These are phyloP conservation scores for Phaeosphaeriaceae sp. DNA, from an alignment of 2,329 filamentous ascomycete species.

Conservation along the genomic window DNA sequence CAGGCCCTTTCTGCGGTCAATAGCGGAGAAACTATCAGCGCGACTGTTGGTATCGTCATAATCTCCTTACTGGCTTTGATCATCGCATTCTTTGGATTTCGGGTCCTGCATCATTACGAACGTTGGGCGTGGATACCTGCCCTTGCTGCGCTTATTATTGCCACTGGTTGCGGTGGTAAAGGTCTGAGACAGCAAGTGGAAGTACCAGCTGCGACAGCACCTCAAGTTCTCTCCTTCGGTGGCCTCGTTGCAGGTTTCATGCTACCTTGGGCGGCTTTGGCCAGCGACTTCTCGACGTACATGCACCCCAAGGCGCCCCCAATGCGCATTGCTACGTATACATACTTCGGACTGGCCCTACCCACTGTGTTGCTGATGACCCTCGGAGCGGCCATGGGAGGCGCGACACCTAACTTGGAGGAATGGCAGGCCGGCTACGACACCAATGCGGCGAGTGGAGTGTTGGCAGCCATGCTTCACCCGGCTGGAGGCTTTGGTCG, in stretches of 20 bases:
- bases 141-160: slow-evolving; percentile 62
- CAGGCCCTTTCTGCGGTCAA: slow-evolving; percentile 51
- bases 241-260: slow-evolving; percentile 69
- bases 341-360: slow-evolving; percentile 62
- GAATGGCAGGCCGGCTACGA: slow-evolving; percentile 64
- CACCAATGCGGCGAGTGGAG: slow-evolving; percentile 62
- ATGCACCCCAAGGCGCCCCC: slow-evolving; percentile 63
- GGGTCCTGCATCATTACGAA: slow-evolving; percentile 63
- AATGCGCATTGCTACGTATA: slow-evolving; percentile 61
- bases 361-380: slow-evolving; percentile 67
- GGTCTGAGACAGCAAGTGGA: slow-evolving; percentile 58
- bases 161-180: slow-evolving; percentile 61
- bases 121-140: slow-evolving; percentile 65
- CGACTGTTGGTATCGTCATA: slow-evolving; percentile 67
- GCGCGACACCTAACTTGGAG: slow-evolving; percentile 62
- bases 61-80: slow-evolving; percentile 64
- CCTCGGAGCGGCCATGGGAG: slow-evolving; percentile 69
- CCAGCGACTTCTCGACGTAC: slow-evolving; percentile 68
- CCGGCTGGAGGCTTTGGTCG: slow-evolving; percentile 67
- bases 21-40: slow-evolving; percentile 52
- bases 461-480: slow-evolving; percentile 66
- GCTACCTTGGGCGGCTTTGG: slow-evolving; percentile 66
- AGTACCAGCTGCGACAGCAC: slow-evolving; percentile 53
- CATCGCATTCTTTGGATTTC: slow-evolving; percentile 69
- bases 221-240: slow-evolving; percentile 62